Base-by-base conservation (phyloP, 305 asterid genomes). In the Fraxinus sp. region DNA sequence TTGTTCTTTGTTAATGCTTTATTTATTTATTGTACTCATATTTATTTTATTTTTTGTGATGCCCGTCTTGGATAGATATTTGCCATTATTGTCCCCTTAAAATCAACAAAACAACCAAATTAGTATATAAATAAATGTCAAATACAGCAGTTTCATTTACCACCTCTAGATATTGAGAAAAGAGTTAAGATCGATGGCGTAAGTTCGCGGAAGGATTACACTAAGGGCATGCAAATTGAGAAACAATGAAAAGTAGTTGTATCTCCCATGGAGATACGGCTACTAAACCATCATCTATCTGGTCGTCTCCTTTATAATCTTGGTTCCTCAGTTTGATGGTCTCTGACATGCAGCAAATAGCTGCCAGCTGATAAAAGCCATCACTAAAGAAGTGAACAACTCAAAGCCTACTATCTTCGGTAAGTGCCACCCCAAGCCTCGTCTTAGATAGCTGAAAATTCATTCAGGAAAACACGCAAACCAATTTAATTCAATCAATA, bases 341-440 rank as follows among this genome's bases (percentile, higher is more conserved):
- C 93, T 92, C 87, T 97, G 99, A 87, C 99, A 95, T 57, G 95
- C 94, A 22, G 90, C 79, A 82, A 92, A 93, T 70, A 97, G 87
- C 86, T 97, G 99, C 98, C 98, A 97, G 92, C 99, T 95, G 81
- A 93, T 84, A 82, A 95, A 93, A 83, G 99, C 98, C 97, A 95
- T 92, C 77, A 83, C 87, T 91, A 97, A 87, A 35, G 99, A 95
- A 82, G 96, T 85, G 84, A 91, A 87, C n/a, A 97, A 87, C 90
- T 97, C 97, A 79, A 97, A 95, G 83, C 98, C 98, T 43, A 97
- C 98, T 18, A 95, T 88, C 86, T 93, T 88, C 0, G 97, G 92
- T n/a, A 95, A 89, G 74, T 95, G 95, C 99, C 99, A 97, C 77
- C 97, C 98, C 87, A 95, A 83, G 11, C 97, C 90, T 80, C 80